Evolutionary conservation across 805 yeast genomes (phyloP).

Genomic region (Ogataea sp.): DNA sequence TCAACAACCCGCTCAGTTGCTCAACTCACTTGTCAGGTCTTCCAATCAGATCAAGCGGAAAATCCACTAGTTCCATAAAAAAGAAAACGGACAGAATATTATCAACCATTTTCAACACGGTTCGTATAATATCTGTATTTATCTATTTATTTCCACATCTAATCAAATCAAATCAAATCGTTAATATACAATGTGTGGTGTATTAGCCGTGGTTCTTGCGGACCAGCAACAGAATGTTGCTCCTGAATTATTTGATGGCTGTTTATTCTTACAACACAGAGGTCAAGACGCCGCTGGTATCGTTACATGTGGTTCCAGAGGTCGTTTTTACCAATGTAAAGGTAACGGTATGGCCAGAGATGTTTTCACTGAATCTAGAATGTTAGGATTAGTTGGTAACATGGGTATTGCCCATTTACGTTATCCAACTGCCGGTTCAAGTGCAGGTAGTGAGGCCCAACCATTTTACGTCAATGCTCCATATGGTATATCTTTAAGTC

Average conservation of each 20-base stretch:
- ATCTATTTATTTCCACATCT: too few species aligned
- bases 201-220: conserved; percentile 79
- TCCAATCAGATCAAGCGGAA: too few species aligned
- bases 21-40: too few species aligned
- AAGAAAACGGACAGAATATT: too few species aligned
- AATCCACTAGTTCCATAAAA: too few species aligned
- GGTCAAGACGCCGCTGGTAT: conserved; percentile 99
- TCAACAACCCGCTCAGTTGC: too few species aligned
- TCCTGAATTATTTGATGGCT: conserved; percentile 86
- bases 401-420: conserved; percentile 95
- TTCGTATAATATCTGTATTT: too few species aligned
- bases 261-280: conserved; percentile 88
- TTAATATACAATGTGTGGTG: conserved; percentile 73
- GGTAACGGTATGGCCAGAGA: conserved; percentile 99
- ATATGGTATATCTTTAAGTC: conserved; percentile 84
- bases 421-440: conserved; percentile 96
- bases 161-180: neutral
- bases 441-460: conserved; percentile 95
- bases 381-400: conserved; percentile 76
- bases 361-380: conserved; percentile 80
- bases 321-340: conserved; percentile 93
- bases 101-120: too few species aligned
- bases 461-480: conserved; percentile 98
- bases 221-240: conserved; percentile 70
- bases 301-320: conserved; percentile 89